Conservation (phyloP, 495 filamentous ascomycete genomes). For the Penicillium cosmopolitanum region DNA sequence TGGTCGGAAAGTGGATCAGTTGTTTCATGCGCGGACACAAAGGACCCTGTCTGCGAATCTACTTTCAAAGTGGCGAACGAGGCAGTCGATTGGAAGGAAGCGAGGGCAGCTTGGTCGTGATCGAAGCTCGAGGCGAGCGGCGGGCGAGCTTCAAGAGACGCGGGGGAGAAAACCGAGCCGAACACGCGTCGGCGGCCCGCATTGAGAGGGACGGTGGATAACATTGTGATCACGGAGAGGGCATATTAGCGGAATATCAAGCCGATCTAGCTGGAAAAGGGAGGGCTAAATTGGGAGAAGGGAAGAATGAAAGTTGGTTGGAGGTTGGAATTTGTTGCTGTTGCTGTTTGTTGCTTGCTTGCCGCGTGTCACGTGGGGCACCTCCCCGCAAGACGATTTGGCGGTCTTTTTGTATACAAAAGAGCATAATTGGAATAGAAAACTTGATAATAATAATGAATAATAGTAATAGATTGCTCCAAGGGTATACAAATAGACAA, state of each 20-base stretch:
- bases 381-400: too few relatives aligned
- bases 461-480: constrained; percentile 1
- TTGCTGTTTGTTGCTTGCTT: too few relatives aligned
- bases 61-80: constrained; percentile 25
- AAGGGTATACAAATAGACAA: constrained; percentile 5
- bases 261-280: too few relatives aligned
- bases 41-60: constrained; percentile 21
- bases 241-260: not conserved
- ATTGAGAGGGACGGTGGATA: constrained; percentile 34
- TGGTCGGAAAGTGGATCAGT: constrained; percentile 48
- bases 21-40: constrained; percentile 9
- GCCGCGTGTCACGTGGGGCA: too few relatives aligned
- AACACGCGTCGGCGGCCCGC: constrained; percentile 49
- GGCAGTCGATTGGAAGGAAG: constrained; percentile 23
- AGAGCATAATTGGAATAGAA: too few relatives aligned
- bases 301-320: too few relatives aligned
- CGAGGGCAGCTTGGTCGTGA: constrained; percentile 21
- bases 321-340: too few relatives aligned
- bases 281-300: too few relatives aligned
- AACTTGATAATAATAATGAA: too few relatives aligned
- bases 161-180: constrained; percentile 55
- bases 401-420: too few relatives aligned
- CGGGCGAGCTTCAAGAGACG: constrained; percentile 36
- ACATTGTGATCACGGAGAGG: constrained; percentile 23
- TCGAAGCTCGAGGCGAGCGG: constrained; percentile 14